Conservation (phyloP, 108 stramenopile species). For the Fistulifera pelliculosa region DNA sequence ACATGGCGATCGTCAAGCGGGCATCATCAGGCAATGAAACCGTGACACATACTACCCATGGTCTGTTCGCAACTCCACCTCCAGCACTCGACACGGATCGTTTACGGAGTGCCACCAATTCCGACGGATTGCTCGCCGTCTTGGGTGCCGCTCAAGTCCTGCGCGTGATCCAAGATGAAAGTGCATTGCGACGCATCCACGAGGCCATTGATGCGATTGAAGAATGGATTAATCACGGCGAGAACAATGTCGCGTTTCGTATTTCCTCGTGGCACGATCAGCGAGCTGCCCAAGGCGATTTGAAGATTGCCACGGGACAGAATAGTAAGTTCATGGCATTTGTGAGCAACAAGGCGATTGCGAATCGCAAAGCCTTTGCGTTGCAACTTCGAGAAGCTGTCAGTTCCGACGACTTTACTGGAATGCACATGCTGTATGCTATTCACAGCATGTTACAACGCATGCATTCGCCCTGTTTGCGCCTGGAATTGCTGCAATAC, state of each 20-base stretch:
- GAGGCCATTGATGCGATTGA: slow-evolving; percentile 73
- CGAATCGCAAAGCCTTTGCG: slow-evolving; percentile 76
- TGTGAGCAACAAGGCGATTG: slow-evolving; percentile 79
- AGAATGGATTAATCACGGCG: slow-evolving; percentile 82
- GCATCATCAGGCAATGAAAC: neutral
- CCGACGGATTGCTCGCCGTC: slow-evolving; percentile 78
- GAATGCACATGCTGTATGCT: slow-evolving; percentile 46
- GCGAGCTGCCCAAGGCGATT: slow-evolving; percentile 76
- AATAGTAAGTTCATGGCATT: slow-evolving; percentile 81
- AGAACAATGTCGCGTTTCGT: slow-evolving; percentile 82
- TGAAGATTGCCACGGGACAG: slow-evolving; percentile 74
- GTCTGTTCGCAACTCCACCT: slow-evolving; percentile 49
- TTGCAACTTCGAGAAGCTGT: slow-evolving; percentile 56
- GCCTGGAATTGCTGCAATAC: slow-evolving; percentile 83
- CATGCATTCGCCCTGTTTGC: slow-evolving; percentile 82
- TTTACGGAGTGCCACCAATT: slow-evolving; percentile 77
- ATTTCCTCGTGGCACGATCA: slow-evolving; percentile 83
- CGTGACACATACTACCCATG: neutral
- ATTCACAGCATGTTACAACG: slow-evolving; percentile 51
- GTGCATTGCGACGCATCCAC: slow-evolving; percentile 52
- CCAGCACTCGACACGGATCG: slow-evolving; percentile 86
- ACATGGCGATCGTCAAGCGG: neutral
- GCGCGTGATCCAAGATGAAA: slow-evolving; percentile 74
- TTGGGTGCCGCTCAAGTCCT: slow-evolving; percentile 79
- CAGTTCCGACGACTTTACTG: slow-evolving; percentile 56